Conservation (phyloP, 441 rosid species). For the Adansonia grandidieri region DNA sequence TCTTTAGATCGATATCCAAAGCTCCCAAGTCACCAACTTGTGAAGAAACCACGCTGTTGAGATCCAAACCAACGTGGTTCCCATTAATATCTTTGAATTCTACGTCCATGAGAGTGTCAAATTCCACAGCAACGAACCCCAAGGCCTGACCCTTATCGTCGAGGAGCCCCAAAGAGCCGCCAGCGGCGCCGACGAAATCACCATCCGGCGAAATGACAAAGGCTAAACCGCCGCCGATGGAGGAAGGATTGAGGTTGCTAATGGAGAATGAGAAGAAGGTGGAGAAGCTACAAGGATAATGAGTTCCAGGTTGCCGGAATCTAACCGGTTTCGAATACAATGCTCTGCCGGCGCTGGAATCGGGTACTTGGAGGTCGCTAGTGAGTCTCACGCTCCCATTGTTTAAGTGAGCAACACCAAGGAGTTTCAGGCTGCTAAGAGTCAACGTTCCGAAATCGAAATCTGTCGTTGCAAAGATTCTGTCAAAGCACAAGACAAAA, state of each 20-base stretch:
- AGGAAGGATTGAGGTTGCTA: conserved; percentile 75
- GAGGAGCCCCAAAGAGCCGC: conserved; percentile 74
- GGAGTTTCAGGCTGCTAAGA: conserved; percentile 65
- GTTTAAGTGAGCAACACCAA: conserved; percentile 88
- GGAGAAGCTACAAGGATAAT: conserved; percentile 64
- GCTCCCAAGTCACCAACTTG: conserved; percentile 65
- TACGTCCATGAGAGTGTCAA: conserved; percentile 91
- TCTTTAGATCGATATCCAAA: conserved; percentile 77
- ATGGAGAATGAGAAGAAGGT: conserved; percentile 87
- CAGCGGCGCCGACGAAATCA: conserved; percentile 68
- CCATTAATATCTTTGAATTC: conserved; percentile 81
- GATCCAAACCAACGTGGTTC: conserved; percentile 93
- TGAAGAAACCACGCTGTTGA: conserved; percentile 70
- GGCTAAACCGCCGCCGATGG: conserved; percentile 94
- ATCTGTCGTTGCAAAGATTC: conserved; percentile 46
- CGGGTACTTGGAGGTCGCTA: conserved; percentile 80
- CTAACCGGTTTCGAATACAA: conserved; percentile 75
- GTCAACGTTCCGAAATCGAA: conserved; percentile 86
- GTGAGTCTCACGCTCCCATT: conserved; percentile 82
- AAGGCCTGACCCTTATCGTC: conserved; percentile 41
- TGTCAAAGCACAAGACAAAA: conserved; percentile 32
- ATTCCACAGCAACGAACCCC: conserved; percentile 88
- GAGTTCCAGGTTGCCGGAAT: conserved; percentile 65
- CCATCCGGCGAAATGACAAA: conserved; percentile 74
- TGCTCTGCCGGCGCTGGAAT: conserved; percentile 76